Conservation (phyloP, 202 grass and related monocot genomes). For the Carex arenaria region DNA sequence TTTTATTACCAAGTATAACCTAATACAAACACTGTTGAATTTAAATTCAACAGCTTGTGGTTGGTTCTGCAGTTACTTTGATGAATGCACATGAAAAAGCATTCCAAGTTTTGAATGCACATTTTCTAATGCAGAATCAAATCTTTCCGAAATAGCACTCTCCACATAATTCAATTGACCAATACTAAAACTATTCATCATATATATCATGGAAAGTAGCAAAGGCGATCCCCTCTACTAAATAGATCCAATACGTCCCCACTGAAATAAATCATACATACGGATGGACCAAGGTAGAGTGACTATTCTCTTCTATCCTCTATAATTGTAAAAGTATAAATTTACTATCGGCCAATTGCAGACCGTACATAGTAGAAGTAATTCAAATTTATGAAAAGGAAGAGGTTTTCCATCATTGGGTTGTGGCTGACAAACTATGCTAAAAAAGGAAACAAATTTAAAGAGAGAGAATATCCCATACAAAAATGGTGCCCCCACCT, state of each 20-base stretch:
- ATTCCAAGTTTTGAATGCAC: slow-evolving; percentile 3
- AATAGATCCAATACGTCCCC: slow-evolving; percentile 9
- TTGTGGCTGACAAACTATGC: neutral
- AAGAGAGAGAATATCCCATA: neutral
- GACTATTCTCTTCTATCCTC: slow-evolving; percentile 2
- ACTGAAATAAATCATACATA: slow-evolving; percentile 27
- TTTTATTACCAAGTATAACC: neutral
- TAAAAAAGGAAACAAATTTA: neutral
- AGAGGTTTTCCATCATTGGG: neutral
- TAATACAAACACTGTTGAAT: neutral
- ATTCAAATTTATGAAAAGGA: neutral
- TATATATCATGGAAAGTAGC: slow-evolving; percentile 20
- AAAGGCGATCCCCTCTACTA: neutral
- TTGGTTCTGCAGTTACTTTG: neutral
- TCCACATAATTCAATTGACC: slow-evolving; percentile 24
- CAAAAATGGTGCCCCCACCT: neutral
- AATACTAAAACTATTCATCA: slow-evolving; percentile 26
- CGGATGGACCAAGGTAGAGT: slow-evolving; percentile 28
- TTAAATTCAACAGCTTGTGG: neutral
- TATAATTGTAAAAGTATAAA: neutral
- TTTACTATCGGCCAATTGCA: neutral
- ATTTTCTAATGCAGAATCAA: slow-evolving; percentile 22
- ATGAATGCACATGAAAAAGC: neutral
- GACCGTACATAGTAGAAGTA: neutral
- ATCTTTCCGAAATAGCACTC: slow-evolving; percentile 25